Evolutionary conservation across 495 filamentous ascomycete genomes (phyloP).

Genomic region (Neurospora pannonica): DNA sequence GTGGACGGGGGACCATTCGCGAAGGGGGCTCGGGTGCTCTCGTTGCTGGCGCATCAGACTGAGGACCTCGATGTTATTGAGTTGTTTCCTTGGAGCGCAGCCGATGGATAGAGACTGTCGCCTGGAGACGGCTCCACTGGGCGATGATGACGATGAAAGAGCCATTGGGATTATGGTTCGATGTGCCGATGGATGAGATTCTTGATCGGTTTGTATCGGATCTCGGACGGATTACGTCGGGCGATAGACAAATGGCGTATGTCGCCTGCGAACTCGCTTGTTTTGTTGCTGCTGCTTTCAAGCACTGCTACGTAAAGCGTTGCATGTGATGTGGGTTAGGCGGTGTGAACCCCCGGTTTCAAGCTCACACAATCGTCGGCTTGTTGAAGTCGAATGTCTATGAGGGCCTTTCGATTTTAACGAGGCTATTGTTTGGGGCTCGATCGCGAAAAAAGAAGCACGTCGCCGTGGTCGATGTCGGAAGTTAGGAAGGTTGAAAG

Average conservation of each 20-base stretch:
- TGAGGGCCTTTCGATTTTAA: background rate
- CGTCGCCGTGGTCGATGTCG: background rate
- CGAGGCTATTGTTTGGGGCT: background rate
- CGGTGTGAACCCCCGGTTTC: background rate
- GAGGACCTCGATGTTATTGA: background rate
- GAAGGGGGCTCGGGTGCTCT: background rate
- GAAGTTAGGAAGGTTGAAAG: background rate
- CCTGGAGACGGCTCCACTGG: background rate
- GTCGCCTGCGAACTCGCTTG: background rate
- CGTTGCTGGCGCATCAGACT: background rate
- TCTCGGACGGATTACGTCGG: background rate
- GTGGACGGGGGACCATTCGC: background rate
- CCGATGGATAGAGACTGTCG: background rate
- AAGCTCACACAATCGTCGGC: background rate
- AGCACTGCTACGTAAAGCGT: background rate
- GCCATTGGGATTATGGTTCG: background rate
- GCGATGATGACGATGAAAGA: background rate
- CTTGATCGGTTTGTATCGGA: background rate
- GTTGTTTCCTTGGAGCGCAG: background rate
- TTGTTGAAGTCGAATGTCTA: background rate
- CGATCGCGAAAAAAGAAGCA: background rate
- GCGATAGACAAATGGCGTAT: background rate
- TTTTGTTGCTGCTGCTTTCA: background rate
- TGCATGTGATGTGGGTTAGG: background rate
- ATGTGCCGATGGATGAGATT: background rate